Conservation (phyloP, 176 grass and related monocot genomes). For the Triticum urartu region DNA sequence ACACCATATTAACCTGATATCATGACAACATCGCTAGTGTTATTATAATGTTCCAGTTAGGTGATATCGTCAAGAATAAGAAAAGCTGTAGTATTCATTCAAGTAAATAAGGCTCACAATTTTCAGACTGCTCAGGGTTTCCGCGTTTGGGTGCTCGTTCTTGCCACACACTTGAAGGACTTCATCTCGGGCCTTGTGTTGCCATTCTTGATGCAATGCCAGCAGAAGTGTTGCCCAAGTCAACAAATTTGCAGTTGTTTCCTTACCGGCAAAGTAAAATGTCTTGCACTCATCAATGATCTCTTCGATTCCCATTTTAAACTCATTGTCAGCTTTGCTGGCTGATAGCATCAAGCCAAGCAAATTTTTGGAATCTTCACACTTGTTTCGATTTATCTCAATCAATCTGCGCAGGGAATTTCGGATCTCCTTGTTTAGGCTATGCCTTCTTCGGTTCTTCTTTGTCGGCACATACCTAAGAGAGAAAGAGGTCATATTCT, state of each 20-base stretch:
- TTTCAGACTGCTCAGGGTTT: constrained; percentile 61
- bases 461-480: constrained; percentile 78
- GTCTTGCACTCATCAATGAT: constrained; percentile 88
- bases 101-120: constrained; percentile 44
- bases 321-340: constrained; percentile 42
- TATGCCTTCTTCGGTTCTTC: constrained; percentile 56
- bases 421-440: constrained; percentile 57
- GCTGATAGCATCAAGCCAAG: constrained; percentile 75
- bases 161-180: constrained; percentile 55
- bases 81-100: not conserved
- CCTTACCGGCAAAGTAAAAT: constrained; percentile 82
- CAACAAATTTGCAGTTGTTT: constrained; percentile 75
- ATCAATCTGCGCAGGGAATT: constrained; percentile 56
- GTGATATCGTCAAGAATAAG: not conserved
- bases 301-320: constrained; percentile 75
- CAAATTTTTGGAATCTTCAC: constrained; percentile 69
- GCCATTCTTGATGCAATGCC: constrained; percentile 75
- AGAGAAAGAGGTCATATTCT: not conserved
- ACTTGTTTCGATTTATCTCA: constrained; percentile 50
- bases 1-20: constrained; percentile 61
- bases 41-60: not conserved
- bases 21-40: not conserved
- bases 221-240: constrained; percentile 80
- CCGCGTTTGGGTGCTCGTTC: constrained; percentile 27
- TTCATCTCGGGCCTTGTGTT: constrained; percentile 59